A percentile compares a stretch with the other conserved stretches of the same genome.
These are phyloP conservation scores for Apiotrichum montevideense DNA, from an alignment of 1,284 basidiomycete genomes.

Conservation along the genomic window DNA sequence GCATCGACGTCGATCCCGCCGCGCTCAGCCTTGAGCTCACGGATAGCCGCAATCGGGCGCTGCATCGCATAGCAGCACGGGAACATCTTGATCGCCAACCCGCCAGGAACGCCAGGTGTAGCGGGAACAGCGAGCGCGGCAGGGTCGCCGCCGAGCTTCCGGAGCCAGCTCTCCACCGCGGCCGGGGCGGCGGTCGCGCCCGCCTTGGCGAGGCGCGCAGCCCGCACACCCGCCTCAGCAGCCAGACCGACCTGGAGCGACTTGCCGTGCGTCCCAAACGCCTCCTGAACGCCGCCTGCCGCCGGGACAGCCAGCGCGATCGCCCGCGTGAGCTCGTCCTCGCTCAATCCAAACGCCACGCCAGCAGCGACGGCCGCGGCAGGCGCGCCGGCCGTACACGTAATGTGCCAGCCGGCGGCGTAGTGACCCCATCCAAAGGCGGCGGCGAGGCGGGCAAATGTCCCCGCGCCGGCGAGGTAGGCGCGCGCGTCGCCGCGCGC, in stretches of 20 bases:
- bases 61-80: constrained; percentile 13
- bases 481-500: constrained; percentile 9
- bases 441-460: constrained; percentile 6
- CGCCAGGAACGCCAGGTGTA: constrained; percentile 6
- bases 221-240: constrained; percentile 6
- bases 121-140: not conserved
- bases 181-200: constrained; percentile 5
- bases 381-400: constrained; percentile 9
- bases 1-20: constrained; percentile 1
- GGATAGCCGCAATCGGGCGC: constrained; percentile 9
- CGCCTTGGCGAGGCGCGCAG: constrained; percentile 1
- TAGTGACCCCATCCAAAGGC: constrained; percentile 7
- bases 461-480: constrained; percentile 6
- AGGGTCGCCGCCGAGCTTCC: constrained; percentile 5
- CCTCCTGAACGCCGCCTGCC: constrained; percentile 10
- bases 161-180: constrained; percentile 7
- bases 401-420: constrained; percentile 9
- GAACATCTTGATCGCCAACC: constrained; percentile 11
- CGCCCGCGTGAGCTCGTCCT: constrained; percentile 10
- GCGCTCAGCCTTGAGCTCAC: constrained; percentile 3
- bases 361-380: constrained; percentile 8
- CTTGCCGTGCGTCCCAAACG: constrained; percentile 12
- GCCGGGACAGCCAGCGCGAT: constrained; percentile 6
- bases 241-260: constrained; percentile 9
- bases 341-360: not conserved